Base-by-base conservation (phyloP, 2,329 filamentous ascomycete species). In the Geoglossum cookeanum region DNA sequence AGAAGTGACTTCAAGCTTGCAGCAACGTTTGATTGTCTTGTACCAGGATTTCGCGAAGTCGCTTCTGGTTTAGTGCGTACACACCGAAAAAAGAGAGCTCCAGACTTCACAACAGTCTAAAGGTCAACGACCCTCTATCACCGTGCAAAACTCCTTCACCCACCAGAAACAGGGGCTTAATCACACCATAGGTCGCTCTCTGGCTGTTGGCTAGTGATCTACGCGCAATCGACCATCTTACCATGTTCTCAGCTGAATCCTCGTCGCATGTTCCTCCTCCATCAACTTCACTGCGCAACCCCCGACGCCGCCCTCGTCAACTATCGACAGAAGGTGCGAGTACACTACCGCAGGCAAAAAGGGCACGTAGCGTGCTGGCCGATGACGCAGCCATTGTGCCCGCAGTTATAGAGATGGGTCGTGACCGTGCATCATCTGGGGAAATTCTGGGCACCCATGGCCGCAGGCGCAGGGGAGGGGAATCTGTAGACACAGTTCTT, bases 161-260 rank as follows among this genome's bases (percentile, higher is more conserved):
- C n/a, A 5, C 5, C 32, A 15, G 15, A 35, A 9, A 9, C 13
- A 33, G 6, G 27, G 17, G 3, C 48, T 5, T 33, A 33, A 5
- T 4, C 29, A 3, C 29, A n/a, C 30, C 9, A 30, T 37, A 33
- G 29, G n/a, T 35, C 29, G n/a, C 30, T 37, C 5, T 9, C 49
- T 9, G n/a, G 22, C 22, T 17, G 9, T 2, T 37, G 29, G 49
- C 42, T 22, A 22, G 49, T 32, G 13, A 4, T 37, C 32, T 37
- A 53, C 11, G 33, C 7, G 29, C 30, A 13, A 4, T 32, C n/a
- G n/a, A 27, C 33, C 6, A 13, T 45, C 32, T 44, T 22, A 51
- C 42, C 3, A 58, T 58, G 57, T 58, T 58, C 30, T 58, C 57
- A 7, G 17, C 53, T 13, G 57, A 53, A 58, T 42, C 54, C 57